Evolutionary conservation across 805 yeast genomes (phyloP), one percentile per base, ranked within the genome.

Genomic region (Saccharomyces cerevisiae): DNA sequence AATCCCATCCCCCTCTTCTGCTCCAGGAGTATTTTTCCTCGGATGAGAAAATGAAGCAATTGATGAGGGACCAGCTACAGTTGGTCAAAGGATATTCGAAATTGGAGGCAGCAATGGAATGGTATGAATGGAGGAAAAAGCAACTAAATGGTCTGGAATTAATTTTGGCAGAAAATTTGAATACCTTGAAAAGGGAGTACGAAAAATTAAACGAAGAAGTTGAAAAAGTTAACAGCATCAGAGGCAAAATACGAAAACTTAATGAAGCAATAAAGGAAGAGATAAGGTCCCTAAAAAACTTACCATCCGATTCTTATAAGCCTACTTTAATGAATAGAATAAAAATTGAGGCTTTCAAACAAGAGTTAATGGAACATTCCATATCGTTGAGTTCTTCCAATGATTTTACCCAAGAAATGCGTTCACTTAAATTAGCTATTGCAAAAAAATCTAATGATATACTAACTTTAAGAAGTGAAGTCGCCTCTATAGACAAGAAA

Each of bases 121-220:
- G 88, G 87, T 80, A 79, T 59, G 78, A 76, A 50, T 84, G 89
- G 89, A 70, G 87, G 56, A 64, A 72, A 11, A 79, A 80, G 56
- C 74, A 82, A 49, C 62, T 79, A 5, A 70, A 72, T 26, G 82
- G 80, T 46, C 69, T 83, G 14, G 61, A 76, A 31, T 65, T 49
- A 24, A 71, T 67, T 8, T 49, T 70, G 22, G 46, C 55, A 14
- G 73, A 68, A 46, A 68, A 69, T 51, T 41, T 66, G 2, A 41
- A 54, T 1, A 29, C 61, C 6, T 41, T 69, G 29, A 57, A 61
- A 27, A 68, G 62, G 43, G 71, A 66, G 48, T 52, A 58, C n/a
- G 54, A 57, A 10, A 62, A 57, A 24, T 49, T 68, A n/a, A 55
- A 52, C 22, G 46, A 48, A 4, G 57, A 56, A 10, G 51, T 63